A percentile compares a stretch with the other conserved stretches of the same genome.
Conservation (phyloP, 2,329 filamentous ascomycete genomes). For the Bipolaris victoriae region DNA sequence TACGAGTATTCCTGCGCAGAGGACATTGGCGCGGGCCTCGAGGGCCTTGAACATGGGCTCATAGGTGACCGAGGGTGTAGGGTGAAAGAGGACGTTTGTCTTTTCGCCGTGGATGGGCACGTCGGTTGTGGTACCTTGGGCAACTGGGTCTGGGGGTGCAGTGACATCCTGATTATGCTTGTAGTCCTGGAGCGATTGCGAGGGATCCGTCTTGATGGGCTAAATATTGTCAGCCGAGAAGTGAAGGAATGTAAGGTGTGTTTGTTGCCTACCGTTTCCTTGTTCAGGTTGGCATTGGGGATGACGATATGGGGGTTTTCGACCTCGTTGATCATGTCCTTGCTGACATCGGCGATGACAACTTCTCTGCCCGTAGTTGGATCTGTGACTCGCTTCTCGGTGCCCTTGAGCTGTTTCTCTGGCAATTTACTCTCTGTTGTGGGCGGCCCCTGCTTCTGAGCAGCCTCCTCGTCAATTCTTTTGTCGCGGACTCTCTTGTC, state of each 20-base stretch:
- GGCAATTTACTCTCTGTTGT: slow-evolving; percentile 51
- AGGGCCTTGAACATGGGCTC: slow-evolving; percentile 83
- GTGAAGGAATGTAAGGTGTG: background rate
- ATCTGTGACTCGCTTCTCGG: slow-evolving; percentile 73
- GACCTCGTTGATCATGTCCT: slow-evolving; percentile 71
- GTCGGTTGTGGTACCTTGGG: slow-evolving; percentile 82
- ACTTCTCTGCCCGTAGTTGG: slow-evolving; percentile 87
- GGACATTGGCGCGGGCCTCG: slow-evolving; percentile 73
- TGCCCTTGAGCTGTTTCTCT: slow-evolving; percentile 55
- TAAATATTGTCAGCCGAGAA: slow-evolving; percentile 18
- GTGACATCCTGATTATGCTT: slow-evolving; percentile 85
- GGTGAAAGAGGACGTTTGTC: slow-evolving; percentile 95
- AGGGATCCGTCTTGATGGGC: slow-evolving; percentile 71
- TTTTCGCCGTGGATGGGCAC: slow-evolving; percentile 96
- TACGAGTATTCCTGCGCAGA: slow-evolving; percentile 74
- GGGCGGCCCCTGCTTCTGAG: slow-evolving; percentile 40
- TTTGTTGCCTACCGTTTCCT: slow-evolving; percentile 62
- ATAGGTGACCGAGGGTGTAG: slow-evolving; percentile 86
- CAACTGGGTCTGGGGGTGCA: slow-evolving; percentile 85
- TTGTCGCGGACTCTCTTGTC: slow-evolving; percentile 79
- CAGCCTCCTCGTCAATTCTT: slow-evolving; percentile 64
- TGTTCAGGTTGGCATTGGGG: slow-evolving; percentile 86
- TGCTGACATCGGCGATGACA: slow-evolving; percentile 80
- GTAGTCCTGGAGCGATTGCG: slow-evolving; percentile 79
- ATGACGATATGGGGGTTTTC: slow-evolving; percentile 79